A percentile compares a stretch with the other conserved stretches of the same genome.
Evolutionary conservation across 2,329 filamentous ascomycete genomes (phyloP).

Genomic region (Curvularia sp.): DNA sequence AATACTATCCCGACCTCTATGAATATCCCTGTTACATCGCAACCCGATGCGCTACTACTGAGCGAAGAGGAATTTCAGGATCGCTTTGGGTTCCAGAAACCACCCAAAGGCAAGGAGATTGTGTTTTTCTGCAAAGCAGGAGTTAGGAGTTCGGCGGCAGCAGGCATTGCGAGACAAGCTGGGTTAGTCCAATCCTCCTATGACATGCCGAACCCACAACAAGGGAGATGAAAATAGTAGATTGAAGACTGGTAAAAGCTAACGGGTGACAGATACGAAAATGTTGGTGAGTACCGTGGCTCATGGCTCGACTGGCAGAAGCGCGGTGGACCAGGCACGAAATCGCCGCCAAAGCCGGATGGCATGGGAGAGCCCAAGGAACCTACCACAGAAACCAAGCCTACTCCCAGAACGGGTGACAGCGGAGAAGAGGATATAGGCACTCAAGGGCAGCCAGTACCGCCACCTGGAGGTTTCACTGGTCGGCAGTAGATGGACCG

Average conservation of each 20-base stretch:
- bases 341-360: slow-evolving; percentile 25
- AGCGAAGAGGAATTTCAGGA: slow-evolving; percentile 80
- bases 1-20: slow-evolving; percentile 79
- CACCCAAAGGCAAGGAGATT: slow-evolving; percentile 33
- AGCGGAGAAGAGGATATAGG: slow-evolving; percentile 31
- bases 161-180: slow-evolving; percentile 75
- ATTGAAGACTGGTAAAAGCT: background rate
- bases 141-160: slow-evolving; percentile 79
- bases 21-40: slow-evolving; percentile 80
- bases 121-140: slow-evolving; percentile 95
- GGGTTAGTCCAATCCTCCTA: slow-evolving; percentile 65
- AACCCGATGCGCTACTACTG: slow-evolving; percentile 82
- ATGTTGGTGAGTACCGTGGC: slow-evolving; percentile 74
- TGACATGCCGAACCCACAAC: background rate
- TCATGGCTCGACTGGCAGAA: slow-evolving; percentile 84
- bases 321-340: slow-evolving; percentile 66
- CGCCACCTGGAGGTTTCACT: slow-evolving; percentile 6
- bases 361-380: slow-evolving; percentile 30
- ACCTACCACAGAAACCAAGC: slow-evolving; percentile 25
- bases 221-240: background rate
- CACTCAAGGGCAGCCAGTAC: slow-evolving; percentile 12
- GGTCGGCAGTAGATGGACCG: slow-evolving; percentile 2
- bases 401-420: slow-evolving; percentile 15
- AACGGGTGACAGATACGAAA: slow-evolving; percentile 59
- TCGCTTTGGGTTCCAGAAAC: slow-evolving; percentile 71